These are phyloP conservation scores for Trichosporon sp. DNA, from an alignment of 1,284 basidiomycete genomes.

Conservation along the genomic window DNA sequence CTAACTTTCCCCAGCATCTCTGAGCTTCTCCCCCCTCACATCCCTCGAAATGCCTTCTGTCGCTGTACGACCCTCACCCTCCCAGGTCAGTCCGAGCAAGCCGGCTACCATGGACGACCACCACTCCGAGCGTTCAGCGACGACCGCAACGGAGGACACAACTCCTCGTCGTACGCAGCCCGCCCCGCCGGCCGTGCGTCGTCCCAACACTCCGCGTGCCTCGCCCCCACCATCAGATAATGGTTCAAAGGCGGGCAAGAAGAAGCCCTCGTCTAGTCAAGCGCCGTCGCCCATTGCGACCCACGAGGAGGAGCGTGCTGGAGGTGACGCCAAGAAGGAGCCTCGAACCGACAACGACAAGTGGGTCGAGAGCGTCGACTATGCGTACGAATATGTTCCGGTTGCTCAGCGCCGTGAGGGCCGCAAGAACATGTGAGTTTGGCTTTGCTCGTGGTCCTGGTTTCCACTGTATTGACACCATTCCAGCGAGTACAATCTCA, in stretches of 20 bases:
- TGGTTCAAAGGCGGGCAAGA: conserved; percentile 8
- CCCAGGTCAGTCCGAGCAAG: conserved; percentile 9
- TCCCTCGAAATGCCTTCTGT: conserved; percentile 9
- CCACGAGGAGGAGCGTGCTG: neutral
- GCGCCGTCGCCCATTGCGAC: neutral
- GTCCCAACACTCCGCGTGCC: conserved; percentile 14
- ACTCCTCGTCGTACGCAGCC: conserved; percentile 13
- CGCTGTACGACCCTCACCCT: conserved; percentile 4
- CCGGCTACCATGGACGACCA: conserved; percentile 14
- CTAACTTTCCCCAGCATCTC: neutral
- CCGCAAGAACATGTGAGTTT: conserved; percentile 42
- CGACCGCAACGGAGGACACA: conserved; percentile 6
- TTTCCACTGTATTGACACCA: neutral
- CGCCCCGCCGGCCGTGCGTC: conserved; percentile 9
- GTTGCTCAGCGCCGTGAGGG: conserved; percentile 41
- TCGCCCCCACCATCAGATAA: conserved; percentile 13
- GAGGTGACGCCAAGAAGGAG: conserved; percentile 4
- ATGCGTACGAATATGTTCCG: conserved; percentile 54
- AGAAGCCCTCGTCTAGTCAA: neutral
- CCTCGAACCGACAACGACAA: conserved; percentile 24
- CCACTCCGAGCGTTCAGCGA: conserved; percentile 10
- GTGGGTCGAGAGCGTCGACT: conserved; percentile 46
- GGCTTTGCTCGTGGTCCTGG: neutral
- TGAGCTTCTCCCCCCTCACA: neutral
- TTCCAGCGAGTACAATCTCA: conserved; percentile 72